phyloP scores from a whole-genome alignment of 306 rosid genomes.

The Clitoria ternatea region DNA sequence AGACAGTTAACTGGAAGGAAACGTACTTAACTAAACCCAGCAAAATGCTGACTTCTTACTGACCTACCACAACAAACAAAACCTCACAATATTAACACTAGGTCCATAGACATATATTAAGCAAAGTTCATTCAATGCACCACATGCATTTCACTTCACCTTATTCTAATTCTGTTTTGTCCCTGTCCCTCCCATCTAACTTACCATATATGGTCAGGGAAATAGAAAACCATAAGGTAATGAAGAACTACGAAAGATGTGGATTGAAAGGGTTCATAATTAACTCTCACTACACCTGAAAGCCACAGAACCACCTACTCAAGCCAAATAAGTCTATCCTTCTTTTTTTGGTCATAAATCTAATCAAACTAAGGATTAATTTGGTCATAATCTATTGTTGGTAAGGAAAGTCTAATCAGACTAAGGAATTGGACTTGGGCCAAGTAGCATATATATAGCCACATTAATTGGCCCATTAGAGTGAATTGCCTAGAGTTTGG shows the following conservation, averaged over 20 bases:
- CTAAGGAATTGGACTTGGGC: slow-evolving; percentile 24
- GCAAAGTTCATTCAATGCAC: slow-evolving; percentile 27
- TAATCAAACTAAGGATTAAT: background rate
- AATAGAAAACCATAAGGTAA: slow-evolving; percentile 1
- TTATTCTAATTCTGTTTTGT: slow-evolving; percentile 23
- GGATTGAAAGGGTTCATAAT: slow-evolving; percentile 23
- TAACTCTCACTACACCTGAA: slow-evolving; percentile 16
- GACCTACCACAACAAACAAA: slow-evolving; percentile 7
- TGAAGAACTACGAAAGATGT: background rate
- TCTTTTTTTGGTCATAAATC: too few relatives aligned
- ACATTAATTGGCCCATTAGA: slow-evolving; percentile 30
- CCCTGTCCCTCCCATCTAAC: background rate
- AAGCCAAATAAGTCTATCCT: background rate
- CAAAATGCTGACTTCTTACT: slow-evolving; percentile 20
- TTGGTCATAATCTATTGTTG: too few relatives aligned
- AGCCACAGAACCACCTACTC: slow-evolving; percentile 16
- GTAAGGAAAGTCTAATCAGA: too few relatives aligned
- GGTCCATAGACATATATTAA: slow-evolving; percentile 8
- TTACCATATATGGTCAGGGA: background rate
- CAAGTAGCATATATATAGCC: background rate
- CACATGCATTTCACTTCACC: background rate
- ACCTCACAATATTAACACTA: background rate
- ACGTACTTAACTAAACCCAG: slow-evolving; percentile 7
- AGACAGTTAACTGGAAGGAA: background rate
- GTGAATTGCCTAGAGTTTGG: slow-evolving; percentile 34